Evolutionary conservation across 306 rosid species (phyloP).

Genomic region (Astragalus glycyphyllos): DNA sequence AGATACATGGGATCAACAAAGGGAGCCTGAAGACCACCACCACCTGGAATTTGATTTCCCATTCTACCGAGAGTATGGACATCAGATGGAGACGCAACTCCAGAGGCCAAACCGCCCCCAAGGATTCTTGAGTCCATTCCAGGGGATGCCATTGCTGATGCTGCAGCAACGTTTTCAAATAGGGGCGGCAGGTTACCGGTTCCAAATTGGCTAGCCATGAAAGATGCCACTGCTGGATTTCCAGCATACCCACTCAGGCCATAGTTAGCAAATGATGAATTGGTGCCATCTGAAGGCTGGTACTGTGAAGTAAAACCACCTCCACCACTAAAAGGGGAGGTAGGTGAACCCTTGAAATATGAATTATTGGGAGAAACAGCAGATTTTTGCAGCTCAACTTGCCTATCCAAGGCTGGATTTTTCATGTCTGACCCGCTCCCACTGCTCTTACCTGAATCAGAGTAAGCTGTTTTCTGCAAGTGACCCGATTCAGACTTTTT

Average conservation of each 20-base stretch:
- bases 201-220: constrained; percentile 89
- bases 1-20: constrained; percentile 89
- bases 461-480: constrained; percentile 52
- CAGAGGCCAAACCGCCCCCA: constrained; percentile 51
- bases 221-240: constrained; percentile 73
- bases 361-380: constrained; percentile 51
- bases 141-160: constrained; percentile 70
- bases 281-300: constrained; percentile 71
- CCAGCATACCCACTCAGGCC: constrained; percentile 71
- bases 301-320: constrained; percentile 61
- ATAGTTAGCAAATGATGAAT: constrained; percentile 69
- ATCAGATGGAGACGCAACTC: constrained; percentile 67
- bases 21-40: constrained; percentile 71
- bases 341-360: constrained; percentile 69
- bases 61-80: constrained; percentile 67
- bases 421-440: constrained; percentile 57
- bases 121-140: constrained; percentile 82
- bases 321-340: constrained; percentile 66
- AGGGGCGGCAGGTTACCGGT: constrained; percentile 69
- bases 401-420: constrained; percentile 60
- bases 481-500: constrained; percentile 75
- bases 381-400: constrained; percentile 61
- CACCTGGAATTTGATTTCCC: constrained; percentile 69
- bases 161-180: constrained; percentile 46
- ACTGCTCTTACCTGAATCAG: constrained; percentile 60